Evolutionary conservation across 208 protist species (phyloP).

Genomic region (Entamoeba nuttalli): DNA sequence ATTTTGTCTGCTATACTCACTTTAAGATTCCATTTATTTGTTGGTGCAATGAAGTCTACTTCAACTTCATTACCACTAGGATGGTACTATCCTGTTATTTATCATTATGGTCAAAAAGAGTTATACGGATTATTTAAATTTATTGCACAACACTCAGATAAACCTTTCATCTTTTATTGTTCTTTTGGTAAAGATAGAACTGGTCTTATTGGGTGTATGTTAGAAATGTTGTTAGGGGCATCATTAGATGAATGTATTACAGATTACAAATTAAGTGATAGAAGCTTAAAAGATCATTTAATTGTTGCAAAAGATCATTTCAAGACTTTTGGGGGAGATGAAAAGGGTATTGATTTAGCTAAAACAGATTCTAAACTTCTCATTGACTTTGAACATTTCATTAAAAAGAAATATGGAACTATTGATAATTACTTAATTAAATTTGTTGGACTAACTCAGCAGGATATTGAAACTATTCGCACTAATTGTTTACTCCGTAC

Average conservation of each 20-base stretch:
- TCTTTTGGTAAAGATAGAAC: not conserved
- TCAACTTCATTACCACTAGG: not conserved
- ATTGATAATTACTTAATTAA: not conserved
- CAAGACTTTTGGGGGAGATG: not conserved
- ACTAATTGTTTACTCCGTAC: not conserved
- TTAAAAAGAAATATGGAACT: not conserved
- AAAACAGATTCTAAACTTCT: not conserved
- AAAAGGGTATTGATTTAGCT: not conserved
- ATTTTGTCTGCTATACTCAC: not conserved
- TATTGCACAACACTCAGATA: not conserved
- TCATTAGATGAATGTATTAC: not conserved
- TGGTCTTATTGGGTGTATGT: not conserved
- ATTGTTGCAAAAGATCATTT: not conserved
- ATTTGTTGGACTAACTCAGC: not conserved
- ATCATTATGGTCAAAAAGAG: not conserved
- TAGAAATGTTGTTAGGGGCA: not conserved
- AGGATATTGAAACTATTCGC: not conserved
- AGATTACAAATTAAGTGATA: not conserved
- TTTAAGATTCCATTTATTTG: not conserved
- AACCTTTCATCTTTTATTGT: not conserved
- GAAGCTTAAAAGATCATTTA: not conserved
- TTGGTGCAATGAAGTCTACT: not conserved
- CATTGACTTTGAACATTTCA: not conserved
- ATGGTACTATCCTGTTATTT: not conserved
- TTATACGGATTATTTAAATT: not conserved